These are phyloP conservation scores for Violaceomyces palustris DNA, from an alignment of 1,284 basidiomycete species.

Conservation along the genomic window DNA sequence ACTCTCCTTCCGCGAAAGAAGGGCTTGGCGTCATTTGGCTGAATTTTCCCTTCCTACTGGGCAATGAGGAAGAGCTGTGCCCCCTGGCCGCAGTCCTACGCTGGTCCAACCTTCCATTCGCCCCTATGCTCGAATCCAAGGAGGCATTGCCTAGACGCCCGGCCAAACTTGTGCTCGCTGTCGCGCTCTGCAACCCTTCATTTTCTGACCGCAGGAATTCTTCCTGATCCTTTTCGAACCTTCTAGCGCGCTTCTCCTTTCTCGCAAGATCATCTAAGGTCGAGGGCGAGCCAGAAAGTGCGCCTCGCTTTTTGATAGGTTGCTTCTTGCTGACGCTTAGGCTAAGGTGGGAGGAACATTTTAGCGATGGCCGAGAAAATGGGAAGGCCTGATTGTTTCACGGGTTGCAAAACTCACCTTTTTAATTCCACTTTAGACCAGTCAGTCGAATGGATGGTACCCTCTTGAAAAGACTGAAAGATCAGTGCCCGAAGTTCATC, in stretches of 20 bases:
- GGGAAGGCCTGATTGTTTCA: too few relatives aligned
- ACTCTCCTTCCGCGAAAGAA: too few relatives aligned
- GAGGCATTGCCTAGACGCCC: slow-evolving; percentile 30
- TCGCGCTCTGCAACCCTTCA: slow-evolving; percentile 29
- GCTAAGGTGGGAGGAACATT: too few relatives aligned
- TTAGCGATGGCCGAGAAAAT: too few relatives aligned
- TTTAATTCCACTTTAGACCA: slow-evolving; percentile 75
- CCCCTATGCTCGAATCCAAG: too few relatives aligned
- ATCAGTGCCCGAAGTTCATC: slow-evolving; percentile 54
- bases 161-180: slow-evolving; percentile 28
- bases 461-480: slow-evolving; percentile 56
- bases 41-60: too few relatives aligned
- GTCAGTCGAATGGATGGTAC: slow-evolving; percentile 80
- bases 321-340: slow-evolving; percentile 8
- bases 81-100: too few relatives aligned
- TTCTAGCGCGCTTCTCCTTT: slow-evolving; percentile 46
- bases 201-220: slow-evolving; percentile 32
- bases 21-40: too few relatives aligned
- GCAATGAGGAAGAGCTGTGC: too few relatives aligned
- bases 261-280: slow-evolving; percentile 32
- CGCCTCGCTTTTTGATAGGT: slow-evolving; percentile 22
- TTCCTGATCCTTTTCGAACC: slow-evolving; percentile 47
- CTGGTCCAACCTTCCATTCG: too few relatives aligned
- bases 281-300: slow-evolving; percentile 1
- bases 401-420: too few relatives aligned